Conservation (phyloP, 768 basidiomycete genomes). For the Lactarius akahatsu region DNA sequence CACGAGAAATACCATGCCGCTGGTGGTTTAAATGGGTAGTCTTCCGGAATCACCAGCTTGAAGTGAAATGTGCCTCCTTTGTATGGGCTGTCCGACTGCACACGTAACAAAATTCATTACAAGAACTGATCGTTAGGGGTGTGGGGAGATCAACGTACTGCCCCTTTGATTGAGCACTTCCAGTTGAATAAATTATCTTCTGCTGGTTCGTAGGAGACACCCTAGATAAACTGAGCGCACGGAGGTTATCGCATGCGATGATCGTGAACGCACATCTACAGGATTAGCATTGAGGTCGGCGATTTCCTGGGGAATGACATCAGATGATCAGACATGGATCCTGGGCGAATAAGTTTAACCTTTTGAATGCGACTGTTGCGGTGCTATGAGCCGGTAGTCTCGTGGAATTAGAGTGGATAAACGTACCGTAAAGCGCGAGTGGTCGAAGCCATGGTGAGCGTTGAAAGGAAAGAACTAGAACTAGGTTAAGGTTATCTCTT, state of each 20-base stretch:
- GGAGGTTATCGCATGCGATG: constrained; percentile 2
- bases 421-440: constrained; percentile 20
- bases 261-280: constrained; percentile 50
- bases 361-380: constrained; percentile 71
- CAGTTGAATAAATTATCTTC: constrained; percentile 77
- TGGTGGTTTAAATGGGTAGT: constrained; percentile 87
- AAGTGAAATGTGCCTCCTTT: constrained; percentile 80
- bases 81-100: constrained; percentile 76
- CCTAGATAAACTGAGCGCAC: constrained; percentile 43
- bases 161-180: constrained; percentile 75
- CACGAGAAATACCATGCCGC: constrained; percentile 44
- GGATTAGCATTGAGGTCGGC: constrained; percentile 60
- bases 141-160: constrained; percentile 49
- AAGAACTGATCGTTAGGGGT: constrained; percentile 20
- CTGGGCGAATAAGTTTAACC: constrained; percentile 39
- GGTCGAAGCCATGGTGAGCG: constrained; percentile 10
- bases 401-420: neutral
- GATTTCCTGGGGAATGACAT: constrained; percentile 55
- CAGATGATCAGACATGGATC: constrained; percentile 6
- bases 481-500: constrained; percentile 25
- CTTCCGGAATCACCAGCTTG: constrained; percentile 66
- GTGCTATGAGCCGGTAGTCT: neutral
- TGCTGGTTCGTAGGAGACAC: constrained; percentile 55
- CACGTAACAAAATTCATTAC: constrained; percentile 5
- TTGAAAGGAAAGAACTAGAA: constrained; percentile 2